Conservation (phyloP, 2,329 filamentous ascomycete species). For the Macrophomina phaseolina region DNA sequence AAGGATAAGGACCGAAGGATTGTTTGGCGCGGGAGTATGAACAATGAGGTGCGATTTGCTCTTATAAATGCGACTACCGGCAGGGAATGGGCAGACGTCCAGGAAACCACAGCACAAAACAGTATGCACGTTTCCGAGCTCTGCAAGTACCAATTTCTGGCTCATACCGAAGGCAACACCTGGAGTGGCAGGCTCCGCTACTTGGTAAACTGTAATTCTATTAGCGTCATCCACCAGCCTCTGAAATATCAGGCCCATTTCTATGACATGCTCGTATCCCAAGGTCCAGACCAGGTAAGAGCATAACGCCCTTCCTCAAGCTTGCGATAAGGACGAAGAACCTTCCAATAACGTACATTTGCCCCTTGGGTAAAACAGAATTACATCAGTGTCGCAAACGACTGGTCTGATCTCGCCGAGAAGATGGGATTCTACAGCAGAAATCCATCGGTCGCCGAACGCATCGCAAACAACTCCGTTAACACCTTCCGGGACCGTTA, state of each 20-base stretch:
- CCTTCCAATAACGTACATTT: too few relatives aligned
- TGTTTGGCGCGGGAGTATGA: conserved; percentile 40
- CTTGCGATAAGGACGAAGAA: too few relatives aligned
- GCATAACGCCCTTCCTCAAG: neutral
- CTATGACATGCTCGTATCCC: conserved; percentile 51
- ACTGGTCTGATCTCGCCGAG: conserved; percentile 48
- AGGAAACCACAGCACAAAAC: conserved; percentile 30
- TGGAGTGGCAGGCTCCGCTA: conserved; percentile 43
- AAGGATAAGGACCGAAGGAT: conserved; percentile 34
- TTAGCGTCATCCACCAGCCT: conserved; percentile 55
- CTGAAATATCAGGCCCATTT: conserved; percentile 58
- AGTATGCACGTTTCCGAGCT: conserved; percentile 35
- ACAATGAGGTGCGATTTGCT: conserved; percentile 32
- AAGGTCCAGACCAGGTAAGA: conserved; percentile 41
- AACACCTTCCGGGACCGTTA: conserved; percentile 59
- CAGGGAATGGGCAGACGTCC: conserved; percentile 38
- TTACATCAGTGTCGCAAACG: conserved; percentile 54
- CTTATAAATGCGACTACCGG: conserved; percentile 34
- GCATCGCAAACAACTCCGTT: conserved; percentile 57
- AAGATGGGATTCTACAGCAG: conserved; percentile 50
- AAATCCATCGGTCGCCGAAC: conserved; percentile 51
- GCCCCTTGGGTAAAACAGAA: conserved; percentile 37
- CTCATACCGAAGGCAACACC: conserved; percentile 35
- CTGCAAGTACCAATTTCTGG: conserved; percentile 31
- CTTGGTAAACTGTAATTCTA: conserved; percentile 45